Evolutionary conservation across 176 grass and related monocot genomes (phyloP), one percentile per base, ranked within the genome.

Genomic region (Cenchrus americanus): DNA sequence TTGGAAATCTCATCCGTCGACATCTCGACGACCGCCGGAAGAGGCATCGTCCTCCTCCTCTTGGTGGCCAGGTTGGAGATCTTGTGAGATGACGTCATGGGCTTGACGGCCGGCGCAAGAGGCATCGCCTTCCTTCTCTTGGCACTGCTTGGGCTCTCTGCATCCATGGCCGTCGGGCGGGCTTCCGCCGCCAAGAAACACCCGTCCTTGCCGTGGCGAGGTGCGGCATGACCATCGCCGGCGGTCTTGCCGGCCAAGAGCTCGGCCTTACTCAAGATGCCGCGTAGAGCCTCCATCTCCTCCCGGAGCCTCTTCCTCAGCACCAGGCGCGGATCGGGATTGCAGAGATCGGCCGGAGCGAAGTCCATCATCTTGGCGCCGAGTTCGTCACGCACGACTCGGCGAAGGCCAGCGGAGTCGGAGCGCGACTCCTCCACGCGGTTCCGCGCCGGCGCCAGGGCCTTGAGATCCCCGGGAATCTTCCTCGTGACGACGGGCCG

Each of bases 251-350:
- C 1, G 0, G 15, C 41, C 75, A 62, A 3, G 75, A 47, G 40
- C 75, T 78, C 8, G 7, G 75, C 75, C n/a, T 78, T 75, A 18
- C 5, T 23, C 3, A 63, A 22, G 41, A 78, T 15, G 75, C 58
- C 22, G 22, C 14, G 60, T 9, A 79, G 43, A 24, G 23, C 60
- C 23, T 65, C 60, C 60, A 79, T 47, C 75, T 87, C 63, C 63
- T 68, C 23, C 81, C 15, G 8, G 0, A 50, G 60, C 76, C 76
- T 48, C 76, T 79, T 65, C 60, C 24, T 32, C 2, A 79, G 22
- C 2, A 50, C 6, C 75, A 23, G 13, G 3, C 22, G 8, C 14
- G 21, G 57, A 5, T 77, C 57, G 0, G 40, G 14, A 1, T 1
- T 10, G 41, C 51, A 57, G 11, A 47, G 0, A 0, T 47, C 22